Percentiles rank a stretch among this genome's conserved stretches.
phyloP scores from a whole-genome alignment of 208 protist genomes.

The Leishmania mexicana region DNA sequence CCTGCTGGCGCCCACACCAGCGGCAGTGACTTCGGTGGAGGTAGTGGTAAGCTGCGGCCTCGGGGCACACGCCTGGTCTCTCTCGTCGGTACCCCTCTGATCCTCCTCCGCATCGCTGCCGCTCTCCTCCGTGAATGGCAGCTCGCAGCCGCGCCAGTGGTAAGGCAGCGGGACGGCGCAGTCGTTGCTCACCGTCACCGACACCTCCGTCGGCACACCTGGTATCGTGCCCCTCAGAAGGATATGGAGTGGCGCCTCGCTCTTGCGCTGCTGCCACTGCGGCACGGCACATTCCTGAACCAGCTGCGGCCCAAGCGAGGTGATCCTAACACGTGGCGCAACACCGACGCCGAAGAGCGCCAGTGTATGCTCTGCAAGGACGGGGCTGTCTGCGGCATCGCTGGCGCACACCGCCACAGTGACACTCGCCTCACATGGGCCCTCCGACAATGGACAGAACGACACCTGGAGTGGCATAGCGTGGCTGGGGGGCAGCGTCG shows the following conservation, averaged over 20 bases:
- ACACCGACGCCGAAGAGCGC: constrained; percentile 57
- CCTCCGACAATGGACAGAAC: constrained; percentile 67
- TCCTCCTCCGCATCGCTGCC: neutral
- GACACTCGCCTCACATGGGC: constrained; percentile 48
- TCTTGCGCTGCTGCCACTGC: constrained; percentile 37
- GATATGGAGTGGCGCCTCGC: constrained; percentile 43
- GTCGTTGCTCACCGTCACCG: constrained; percentile 66
- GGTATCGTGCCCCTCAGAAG: constrained; percentile 66
- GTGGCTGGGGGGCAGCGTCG: constrained; percentile 43
- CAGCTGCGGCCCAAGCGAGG: constrained; percentile 47
- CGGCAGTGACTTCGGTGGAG: constrained; percentile 17
- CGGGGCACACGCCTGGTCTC: neutral
- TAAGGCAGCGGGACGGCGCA: constrained; percentile 64
- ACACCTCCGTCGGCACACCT: constrained; percentile 45
- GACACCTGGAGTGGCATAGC: constrained; percentile 47
- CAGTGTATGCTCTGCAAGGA: constrained; percentile 65
- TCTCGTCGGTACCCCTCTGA: neutral
- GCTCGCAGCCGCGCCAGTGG: constrained; percentile 51
- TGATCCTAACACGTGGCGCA: constrained; percentile 69
- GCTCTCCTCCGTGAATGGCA: constrained; percentile 3
- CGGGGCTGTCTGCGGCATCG: constrained; percentile 29
- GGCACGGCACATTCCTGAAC: constrained; percentile 38
- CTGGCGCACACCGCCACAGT: constrained; percentile 49
- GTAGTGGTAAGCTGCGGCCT: neutral
- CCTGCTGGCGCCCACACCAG: neutral